phyloP scores from a whole-genome alignment of 179 eudicot species.

The Amaranthus tricolor region DNA sequence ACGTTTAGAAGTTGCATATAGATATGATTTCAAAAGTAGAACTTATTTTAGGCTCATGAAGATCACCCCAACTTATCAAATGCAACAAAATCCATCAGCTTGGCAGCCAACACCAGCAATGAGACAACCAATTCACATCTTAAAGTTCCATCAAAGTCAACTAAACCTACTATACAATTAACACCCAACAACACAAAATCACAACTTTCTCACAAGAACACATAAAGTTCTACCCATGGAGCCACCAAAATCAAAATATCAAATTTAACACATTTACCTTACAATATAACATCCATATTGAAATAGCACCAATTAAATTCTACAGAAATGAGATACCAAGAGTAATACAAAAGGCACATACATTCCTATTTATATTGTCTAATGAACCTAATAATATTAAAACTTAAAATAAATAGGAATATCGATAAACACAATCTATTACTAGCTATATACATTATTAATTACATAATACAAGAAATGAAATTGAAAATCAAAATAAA shows the following conservation, averaged over 20 bases:
- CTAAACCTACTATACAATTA: background rate
- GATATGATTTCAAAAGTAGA: background rate
- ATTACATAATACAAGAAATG: background rate
- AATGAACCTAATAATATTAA: too few species aligned
- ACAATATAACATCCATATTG: background rate
- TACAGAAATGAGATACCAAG: too few species aligned
- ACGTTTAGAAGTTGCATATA: background rate
- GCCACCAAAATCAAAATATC: background rate
- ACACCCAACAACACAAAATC: constrained; percentile 6
- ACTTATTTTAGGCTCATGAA: background rate
- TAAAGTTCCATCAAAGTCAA: background rate
- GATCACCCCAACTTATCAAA: background rate
- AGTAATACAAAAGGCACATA: too few species aligned
- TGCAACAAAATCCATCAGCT: background rate
- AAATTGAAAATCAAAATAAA: background rate
- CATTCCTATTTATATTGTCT: too few species aligned
- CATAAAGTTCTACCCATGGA: background rate
- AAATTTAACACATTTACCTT: background rate
- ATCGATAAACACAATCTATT: too few species aligned
- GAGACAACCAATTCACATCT: too few species aligned
- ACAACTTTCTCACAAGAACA: background rate
- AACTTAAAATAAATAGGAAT: too few species aligned
- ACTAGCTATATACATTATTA: too few species aligned
- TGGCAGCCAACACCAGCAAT: background rate
- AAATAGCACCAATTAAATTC: background rate